Conservation (phyloP, 441 rosid species). For the Melastoma candidum region DNA sequence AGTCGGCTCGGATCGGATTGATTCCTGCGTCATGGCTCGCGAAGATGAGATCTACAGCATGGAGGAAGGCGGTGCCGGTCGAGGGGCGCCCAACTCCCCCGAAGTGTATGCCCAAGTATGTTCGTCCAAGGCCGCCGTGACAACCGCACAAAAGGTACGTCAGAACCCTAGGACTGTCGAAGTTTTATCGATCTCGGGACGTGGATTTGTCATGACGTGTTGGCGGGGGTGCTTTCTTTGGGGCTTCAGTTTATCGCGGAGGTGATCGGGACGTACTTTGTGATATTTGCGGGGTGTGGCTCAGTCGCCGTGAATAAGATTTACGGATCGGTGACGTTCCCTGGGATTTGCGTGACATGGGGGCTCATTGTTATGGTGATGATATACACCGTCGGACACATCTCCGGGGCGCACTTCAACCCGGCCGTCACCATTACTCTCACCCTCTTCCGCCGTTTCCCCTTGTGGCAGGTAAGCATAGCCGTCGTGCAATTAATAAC, state of each 20-base stretch:
- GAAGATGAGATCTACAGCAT: slow-evolving; percentile 15
- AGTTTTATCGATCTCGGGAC: background rate
- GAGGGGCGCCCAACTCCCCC: background rate
- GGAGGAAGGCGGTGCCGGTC: slow-evolving; percentile 19
- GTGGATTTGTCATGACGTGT: background rate
- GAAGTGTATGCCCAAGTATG: slow-evolving; percentile 6
- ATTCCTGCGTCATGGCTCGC: slow-evolving; percentile 2
- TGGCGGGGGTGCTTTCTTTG: background rate
- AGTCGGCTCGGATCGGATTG: background rate
- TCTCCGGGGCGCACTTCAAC: slow-evolving; percentile 84
- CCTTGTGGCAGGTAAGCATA: slow-evolving; percentile 27
- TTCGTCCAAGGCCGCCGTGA: slow-evolving; percentile 24
- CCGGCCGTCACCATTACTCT: slow-evolving; percentile 64
- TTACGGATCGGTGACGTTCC: slow-evolving; percentile 61
- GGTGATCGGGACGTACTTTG: slow-evolving; percentile 54
- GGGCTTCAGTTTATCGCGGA: slow-evolving; percentile 49
- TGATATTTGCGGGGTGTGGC: slow-evolving; percentile 73
- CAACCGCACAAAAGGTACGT: slow-evolving; percentile 42
- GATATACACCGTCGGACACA: slow-evolving; percentile 58
- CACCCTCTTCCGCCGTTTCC: slow-evolving; percentile 38
- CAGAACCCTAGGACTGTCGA: background rate
- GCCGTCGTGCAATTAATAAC: too few species aligned
- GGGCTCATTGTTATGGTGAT: slow-evolving; percentile 75
- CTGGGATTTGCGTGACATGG: slow-evolving; percentile 71
- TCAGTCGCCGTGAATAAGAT: slow-evolving; percentile 59